Evolutionary conservation across 169 alveolate genomes (phyloP).

Genomic region (Eimeria maxima): DNA sequence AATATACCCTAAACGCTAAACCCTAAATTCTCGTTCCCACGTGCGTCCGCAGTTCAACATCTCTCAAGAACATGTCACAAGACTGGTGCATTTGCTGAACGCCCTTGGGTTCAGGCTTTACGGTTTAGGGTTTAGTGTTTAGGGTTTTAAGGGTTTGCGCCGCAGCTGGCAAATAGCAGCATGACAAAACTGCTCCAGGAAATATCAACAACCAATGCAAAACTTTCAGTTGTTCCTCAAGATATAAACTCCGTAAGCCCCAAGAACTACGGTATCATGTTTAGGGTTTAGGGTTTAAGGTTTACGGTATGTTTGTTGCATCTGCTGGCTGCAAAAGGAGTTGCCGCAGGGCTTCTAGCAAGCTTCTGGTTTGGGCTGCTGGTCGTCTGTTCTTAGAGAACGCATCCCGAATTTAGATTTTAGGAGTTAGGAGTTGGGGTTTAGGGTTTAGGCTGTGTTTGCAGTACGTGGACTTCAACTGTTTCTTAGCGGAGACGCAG

Average conservation of each 20-base stretch:
- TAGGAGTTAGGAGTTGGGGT: conserved; percentile 47
- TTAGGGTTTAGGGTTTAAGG: conserved; percentile 10
- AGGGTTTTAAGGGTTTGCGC: background rate
- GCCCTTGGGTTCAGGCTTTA: background rate
- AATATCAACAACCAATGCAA: conserved; percentile 85
- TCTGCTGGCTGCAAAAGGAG: too few species aligned
- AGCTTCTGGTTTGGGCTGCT: background rate
- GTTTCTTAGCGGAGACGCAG: conserved; percentile 12
- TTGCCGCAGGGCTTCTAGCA: too few species aligned
- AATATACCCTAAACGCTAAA: conserved; percentile 26
- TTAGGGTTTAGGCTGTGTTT: background rate
- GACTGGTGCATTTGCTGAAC: too few species aligned
- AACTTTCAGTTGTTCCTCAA: conserved; percentile 88
- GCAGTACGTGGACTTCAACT: conserved; percentile 75
- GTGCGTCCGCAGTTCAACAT: background rate
- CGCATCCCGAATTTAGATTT: background rate
- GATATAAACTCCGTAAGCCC: conserved; percentile 86
- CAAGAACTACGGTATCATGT: background rate
- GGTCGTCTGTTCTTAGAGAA: background rate
- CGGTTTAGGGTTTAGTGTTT: conserved; percentile 59
- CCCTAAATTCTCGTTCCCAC: background rate
- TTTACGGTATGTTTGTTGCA: too few species aligned
- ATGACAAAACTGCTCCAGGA: conserved; percentile 84
- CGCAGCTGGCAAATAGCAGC: conserved; percentile 78
- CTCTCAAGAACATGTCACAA: background rate